Evolutionary conservation across 768 basidiomycete genomes (phyloP).

Genomic region (Termitomyces sp.): DNA sequence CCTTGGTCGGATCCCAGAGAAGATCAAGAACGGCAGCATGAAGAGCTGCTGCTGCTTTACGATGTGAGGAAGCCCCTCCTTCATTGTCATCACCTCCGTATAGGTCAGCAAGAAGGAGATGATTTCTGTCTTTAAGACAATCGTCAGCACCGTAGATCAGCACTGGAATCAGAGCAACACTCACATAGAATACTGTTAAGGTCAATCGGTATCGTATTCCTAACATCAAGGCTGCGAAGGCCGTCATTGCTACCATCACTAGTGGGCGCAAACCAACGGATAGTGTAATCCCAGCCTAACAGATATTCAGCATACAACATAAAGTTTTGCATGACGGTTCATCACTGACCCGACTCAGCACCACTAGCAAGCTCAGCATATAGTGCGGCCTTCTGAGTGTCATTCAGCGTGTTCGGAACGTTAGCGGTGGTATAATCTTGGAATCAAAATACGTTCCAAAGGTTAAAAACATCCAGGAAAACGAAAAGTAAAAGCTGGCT

Average conservation of each 20-base stretch:
- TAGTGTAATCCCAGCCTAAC: constrained; percentile 48
- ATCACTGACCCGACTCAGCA: constrained; percentile 66
- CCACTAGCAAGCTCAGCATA: constrained; percentile 87
- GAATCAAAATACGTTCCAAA: constrained; percentile 19
- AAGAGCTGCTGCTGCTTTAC: constrained; percentile 49
- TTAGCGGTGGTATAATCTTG: constrained; percentile 79
- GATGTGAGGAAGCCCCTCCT: constrained; percentile 46
- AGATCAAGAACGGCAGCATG: constrained; percentile 78
- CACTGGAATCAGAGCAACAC: constrained; percentile 20
- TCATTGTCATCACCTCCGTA: constrained; percentile 45
- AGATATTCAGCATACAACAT: background rate
- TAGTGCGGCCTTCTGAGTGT: constrained; percentile 52
- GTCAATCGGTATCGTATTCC: constrained; percentile 65
- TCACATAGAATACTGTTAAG: constrained; percentile 83
- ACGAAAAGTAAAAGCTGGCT: constrained; percentile 11
- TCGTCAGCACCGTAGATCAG: background rate
- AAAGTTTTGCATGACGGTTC: background rate
- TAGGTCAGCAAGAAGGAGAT: constrained; percentile 52
- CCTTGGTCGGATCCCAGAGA: constrained; percentile 74
- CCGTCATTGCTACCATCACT: constrained; percentile 41
- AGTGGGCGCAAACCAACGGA: constrained; percentile 39
- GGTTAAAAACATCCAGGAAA: too few relatives aligned
- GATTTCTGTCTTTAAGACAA: constrained; percentile 50
- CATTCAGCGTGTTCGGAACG: constrained; percentile 60
- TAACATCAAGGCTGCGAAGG: constrained; percentile 67